Conservation (phyloP, 371 early-diverging fungal genomes). For the Mortierella sp. region DNA sequence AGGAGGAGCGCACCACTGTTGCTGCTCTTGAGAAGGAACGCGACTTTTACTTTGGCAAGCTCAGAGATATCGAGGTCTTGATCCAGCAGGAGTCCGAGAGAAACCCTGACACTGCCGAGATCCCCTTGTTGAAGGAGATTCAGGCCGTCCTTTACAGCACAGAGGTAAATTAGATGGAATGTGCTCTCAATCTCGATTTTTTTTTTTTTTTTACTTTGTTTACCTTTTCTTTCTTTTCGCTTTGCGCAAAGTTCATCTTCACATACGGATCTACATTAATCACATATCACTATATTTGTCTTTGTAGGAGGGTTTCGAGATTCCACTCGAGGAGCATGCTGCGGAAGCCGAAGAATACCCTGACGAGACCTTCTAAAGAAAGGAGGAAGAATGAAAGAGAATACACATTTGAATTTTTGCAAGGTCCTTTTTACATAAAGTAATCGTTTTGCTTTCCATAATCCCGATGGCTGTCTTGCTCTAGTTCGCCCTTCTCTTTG, state of each 20-base stretch:
- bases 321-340: slow-evolving; percentile 36
- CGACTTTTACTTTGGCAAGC: slow-evolving; percentile 95
- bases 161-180: slow-evolving; percentile 66
- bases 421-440: slow-evolving; percentile 7
- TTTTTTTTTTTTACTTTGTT: neutral
- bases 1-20: slow-evolving; percentile 85
- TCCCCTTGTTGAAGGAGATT: slow-evolving; percentile 77
- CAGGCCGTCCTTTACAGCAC: slow-evolving; percentile 91
- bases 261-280: neutral
- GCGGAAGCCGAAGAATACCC: slow-evolving; percentile 45
- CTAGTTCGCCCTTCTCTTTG: too few relatives aligned
- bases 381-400: slow-evolving; percentile 6
- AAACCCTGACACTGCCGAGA: slow-evolving; percentile 61
- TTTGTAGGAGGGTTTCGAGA: slow-evolving; percentile 54
- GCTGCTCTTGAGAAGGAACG: slow-evolving; percentile 95
- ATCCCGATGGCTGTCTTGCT: too few relatives aligned
- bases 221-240: neutral
- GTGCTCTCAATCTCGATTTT: slow-evolving; percentile 2
- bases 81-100: slow-evolving; percentile 82
- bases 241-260: neutral
- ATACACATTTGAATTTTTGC: slow-evolving; percentile 11
- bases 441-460: neutral
- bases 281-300: neutral
- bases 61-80: slow-evolving; percentile 93
- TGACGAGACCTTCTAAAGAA: slow-evolving; percentile 54